Conservation (phyloP, 2,329 filamentous ascomycete genomes). For the Fusarium xylarioides region DNA sequence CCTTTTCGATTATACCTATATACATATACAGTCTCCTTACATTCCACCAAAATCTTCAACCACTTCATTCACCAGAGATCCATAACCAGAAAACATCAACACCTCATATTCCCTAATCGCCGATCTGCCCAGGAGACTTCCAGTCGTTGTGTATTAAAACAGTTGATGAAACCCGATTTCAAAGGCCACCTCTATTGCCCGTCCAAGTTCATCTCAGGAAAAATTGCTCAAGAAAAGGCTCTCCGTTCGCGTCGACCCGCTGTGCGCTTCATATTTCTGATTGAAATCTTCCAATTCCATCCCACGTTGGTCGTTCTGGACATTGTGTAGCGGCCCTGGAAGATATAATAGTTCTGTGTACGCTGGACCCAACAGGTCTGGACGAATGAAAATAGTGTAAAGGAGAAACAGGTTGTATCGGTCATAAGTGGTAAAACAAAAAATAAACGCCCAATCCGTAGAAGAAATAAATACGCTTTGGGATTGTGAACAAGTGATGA, state of each 20-base stretch:
- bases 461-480: conserved; percentile 23
- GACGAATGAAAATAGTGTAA: conserved; percentile 11
- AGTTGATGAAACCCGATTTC: not conserved
- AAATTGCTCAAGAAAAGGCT: not conserved
- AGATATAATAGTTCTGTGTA: not conserved
- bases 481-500: conserved; percentile 24
- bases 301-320: not conserved
- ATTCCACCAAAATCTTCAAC: not conserved
- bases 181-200: conserved; percentile 4
- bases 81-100: conserved; percentile 22
- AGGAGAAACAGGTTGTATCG: conserved; percentile 3
- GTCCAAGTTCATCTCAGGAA: conserved; percentile 4
- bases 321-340: not conserved
- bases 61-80: not conserved
- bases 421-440: conserved; percentile 20
- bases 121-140: not conserved
- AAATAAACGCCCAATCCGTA: conserved; percentile 18
- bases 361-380: not conserved
- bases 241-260: not conserved
- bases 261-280: not conserved
- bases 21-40: conserved; percentile 12
- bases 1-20: conserved; percentile 9
- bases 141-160: not conserved
- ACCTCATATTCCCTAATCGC: not conserved
- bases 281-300: not conserved